These are phyloP conservation scores for Polyporus tsugae DNA, from an alignment of 1,284 basidiomycete species.

Conservation along the genomic window DNA sequence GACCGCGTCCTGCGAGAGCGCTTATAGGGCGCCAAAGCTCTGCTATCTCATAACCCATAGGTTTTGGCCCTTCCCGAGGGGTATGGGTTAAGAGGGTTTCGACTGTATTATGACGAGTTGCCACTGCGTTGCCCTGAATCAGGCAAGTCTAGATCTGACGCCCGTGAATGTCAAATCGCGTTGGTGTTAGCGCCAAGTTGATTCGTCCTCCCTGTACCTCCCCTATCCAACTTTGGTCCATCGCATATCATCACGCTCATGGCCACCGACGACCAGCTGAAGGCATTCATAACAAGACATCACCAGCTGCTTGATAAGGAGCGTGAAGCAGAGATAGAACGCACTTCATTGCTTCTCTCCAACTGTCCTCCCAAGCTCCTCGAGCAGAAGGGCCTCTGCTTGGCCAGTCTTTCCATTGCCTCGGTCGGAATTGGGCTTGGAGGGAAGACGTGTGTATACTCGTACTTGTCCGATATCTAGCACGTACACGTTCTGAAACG, in stretches of 20 bases:
- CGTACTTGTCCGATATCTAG: not conserved
- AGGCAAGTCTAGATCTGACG: not conserved
- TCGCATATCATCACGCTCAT: constrained; percentile 22
- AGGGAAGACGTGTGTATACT: constrained; percentile 80
- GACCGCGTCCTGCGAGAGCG: too few species aligned
- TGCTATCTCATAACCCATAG: too few species aligned
- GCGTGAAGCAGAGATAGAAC: constrained; percentile 84
- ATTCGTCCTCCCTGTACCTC: not conserved
- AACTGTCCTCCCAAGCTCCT: constrained; percentile 87
- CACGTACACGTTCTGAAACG: not conserved
- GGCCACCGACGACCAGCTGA: constrained; percentile 52
- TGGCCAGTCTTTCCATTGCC: constrained; percentile 77
- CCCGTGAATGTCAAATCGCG: not conserved
- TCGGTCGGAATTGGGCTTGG: constrained; percentile 84
- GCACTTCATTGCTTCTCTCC: constrained; percentile 82
- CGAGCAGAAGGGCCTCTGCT: constrained; percentile 87
- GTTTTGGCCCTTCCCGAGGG: too few species aligned
- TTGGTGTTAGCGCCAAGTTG: not conserved
- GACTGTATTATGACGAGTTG: too few species aligned
- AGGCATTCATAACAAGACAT: constrained; percentile 78
- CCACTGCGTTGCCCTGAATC: not conserved
- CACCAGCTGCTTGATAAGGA: constrained; percentile 74
- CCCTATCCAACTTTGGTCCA: not conserved
- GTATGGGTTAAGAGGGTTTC: too few species aligned
- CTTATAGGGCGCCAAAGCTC: too few species aligned